These are phyloP conservation scores for Rutstroemia sp. DNA, from an alignment of 2,329 filamentous ascomycete species.

Conservation along the genomic window DNA sequence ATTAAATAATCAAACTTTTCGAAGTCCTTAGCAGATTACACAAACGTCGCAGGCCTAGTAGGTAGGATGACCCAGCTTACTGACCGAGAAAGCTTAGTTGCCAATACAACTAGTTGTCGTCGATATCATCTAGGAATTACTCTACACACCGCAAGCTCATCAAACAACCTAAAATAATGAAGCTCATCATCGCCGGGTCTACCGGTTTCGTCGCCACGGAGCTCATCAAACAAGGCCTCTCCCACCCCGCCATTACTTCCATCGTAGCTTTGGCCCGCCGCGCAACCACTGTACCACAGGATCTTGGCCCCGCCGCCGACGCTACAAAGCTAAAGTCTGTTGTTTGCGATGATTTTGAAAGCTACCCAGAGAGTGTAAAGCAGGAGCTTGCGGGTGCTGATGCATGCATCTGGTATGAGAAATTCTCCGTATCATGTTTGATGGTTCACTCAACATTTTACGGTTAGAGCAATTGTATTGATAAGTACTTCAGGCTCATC, in stretches of 20 bases:
- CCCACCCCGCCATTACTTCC: conserved; percentile 24
- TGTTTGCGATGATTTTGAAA: conserved; percentile 28
- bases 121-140: too few species aligned
- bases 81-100: too few species aligned
- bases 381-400: conserved; percentile 28
- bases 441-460: not conserved
- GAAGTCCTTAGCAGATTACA: too few species aligned
- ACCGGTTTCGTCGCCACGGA: conserved; percentile 32
- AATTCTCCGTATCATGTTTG: not conserved
- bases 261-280: conserved; percentile 28
- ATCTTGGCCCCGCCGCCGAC: not conserved
- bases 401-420: conserved; percentile 32
- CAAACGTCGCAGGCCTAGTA: too few species aligned
- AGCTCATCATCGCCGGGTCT: conserved; percentile 31
- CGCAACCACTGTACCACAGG: conserved; percentile 13
- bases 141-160: too few species aligned
- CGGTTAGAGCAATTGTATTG: too few species aligned
- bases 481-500: conserved; percentile 30
- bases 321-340: conserved; percentile 28
- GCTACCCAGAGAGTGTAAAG: conserved; percentile 29
- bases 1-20: too few species aligned
- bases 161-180: conserved; percentile 23
- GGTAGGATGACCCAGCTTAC: too few species aligned
- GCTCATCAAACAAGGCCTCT: conserved; percentile 31
- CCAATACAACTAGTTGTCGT: too few species aligned